Base-by-base conservation (phyloP, 2,329 filamentous ascomycete genomes). In the Chaetoscypha palmicola region DNA sequence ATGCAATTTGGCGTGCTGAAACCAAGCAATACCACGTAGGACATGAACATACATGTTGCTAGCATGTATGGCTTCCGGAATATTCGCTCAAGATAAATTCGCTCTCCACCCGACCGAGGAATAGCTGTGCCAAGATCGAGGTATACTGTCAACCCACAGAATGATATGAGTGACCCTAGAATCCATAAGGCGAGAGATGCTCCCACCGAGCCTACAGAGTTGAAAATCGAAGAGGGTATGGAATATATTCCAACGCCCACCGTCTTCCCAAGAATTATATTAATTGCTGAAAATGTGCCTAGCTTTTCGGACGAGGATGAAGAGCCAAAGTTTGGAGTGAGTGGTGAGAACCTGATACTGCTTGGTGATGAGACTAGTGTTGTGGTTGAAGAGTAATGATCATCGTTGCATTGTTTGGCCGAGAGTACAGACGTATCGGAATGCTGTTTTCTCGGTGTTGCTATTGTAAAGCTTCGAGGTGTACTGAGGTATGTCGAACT, bases 1-100 rank as follows among this genome's bases (percentile, higher is more conserved):
- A 86, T 76, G 1, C 75, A 81, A 62, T 85, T 85, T 11, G 76
- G 76, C 5, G 75, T 76, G 0, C 79, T 77, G 77, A 78, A 83
- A 10, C 75, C 77, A 14, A 83, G 71, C 1, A 84, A 68, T 20
- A 84, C 57, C 10, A 81, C 74, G 49, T 83, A 82, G 22, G 73
- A 71, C 3, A 72, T 67, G 61, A 81, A 83, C 43, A 82, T 64
- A 11, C 70, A 72, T 5, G 79, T 83, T 35, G 69, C 71, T 7
- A 83, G 68, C 58, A 81, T 81, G 53, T 67, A 70, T 2, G 80
- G 80, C 52, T 68, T 72, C 26, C 73, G 70, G 65, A 72, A 83
- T 40, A 81, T 74, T 58, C 69, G 80, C 58, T 83, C 79, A 51
- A 83, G 76, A 55, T 83, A 82, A 62, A 79, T 80, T 66, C 81